Base-by-base conservation (phyloP, 176 grass and related monocot genomes). In the Hsuehochloa calcarea region DNA sequence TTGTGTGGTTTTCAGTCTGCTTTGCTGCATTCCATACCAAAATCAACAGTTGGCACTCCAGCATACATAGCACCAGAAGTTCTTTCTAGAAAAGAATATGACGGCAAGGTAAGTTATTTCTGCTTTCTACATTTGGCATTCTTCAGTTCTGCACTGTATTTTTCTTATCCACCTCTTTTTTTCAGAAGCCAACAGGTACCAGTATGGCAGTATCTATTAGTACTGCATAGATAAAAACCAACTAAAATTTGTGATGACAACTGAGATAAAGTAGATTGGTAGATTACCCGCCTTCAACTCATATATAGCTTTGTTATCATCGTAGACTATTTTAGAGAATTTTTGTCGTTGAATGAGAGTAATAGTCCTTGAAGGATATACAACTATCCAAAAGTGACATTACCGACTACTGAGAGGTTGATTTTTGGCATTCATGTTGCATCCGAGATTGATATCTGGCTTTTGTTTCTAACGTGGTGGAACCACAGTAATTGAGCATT, bases 41-140 rank as follows among this genome's bases (percentile, higher is more conserved):
- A 98, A 79, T 98, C 95, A 50, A 93, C 95, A 64, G 95, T 98
- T 63, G 95, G 95, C n/a, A 98, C 95, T 79, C 95, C 95, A 41
- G 95, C 95, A 45, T 98, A 98, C 83, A 98, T 98, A 88, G 93
- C 95, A 3, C 95, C 95, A 0, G 95, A 98, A 85, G 95, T 98
- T 77, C 89, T 98, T 52, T 95, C 95, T 0, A 92, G 91, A 79
- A 98, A 93, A 80, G 95, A 98, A 77, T 98, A 98, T 72, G 93
- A 98, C 10, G 95, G 95, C 37, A 98, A 98, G 93, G 95, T 88
- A 79, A 71, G 44, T 72, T 45, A 74, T 6, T 66, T 81, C 2
- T 45, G 3, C 41, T 25, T 5, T 11, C 16, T 8, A 41, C 15
- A 0, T 71, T 35, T 54, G 29, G 38, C 5, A 64, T 26, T 77